Conservation (phyloP, 2,329 filamentous ascomycete species). For the Calonectria hongkongensis region DNA sequence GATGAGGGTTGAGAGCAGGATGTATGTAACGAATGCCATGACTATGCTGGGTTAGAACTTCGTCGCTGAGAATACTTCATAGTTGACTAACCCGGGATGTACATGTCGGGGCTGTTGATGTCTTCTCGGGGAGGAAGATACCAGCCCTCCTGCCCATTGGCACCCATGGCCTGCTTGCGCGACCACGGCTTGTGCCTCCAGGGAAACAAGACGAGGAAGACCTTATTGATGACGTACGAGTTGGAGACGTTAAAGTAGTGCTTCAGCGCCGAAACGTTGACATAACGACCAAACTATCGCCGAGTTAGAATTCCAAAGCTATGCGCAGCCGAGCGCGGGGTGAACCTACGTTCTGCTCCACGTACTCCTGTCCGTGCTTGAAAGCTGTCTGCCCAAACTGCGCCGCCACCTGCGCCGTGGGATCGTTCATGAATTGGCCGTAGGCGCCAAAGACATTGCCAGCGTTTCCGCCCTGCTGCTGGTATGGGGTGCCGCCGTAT, state of each 20-base stretch:
- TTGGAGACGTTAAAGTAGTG: constrained; percentile 99
- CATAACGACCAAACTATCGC: constrained; percentile 78
- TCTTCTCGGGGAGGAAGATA: constrained; percentile 96
- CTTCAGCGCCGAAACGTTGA: constrained; percentile 94
- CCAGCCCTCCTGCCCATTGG: constrained; percentile 81
- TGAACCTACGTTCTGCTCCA: constrained; percentile 90
- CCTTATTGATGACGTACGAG: constrained; percentile 94
- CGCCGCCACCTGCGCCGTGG: constrained; percentile 94
- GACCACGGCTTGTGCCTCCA: constrained; percentile 99
- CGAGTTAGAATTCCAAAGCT: constrained; percentile 39
- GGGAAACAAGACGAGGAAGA: constrained; percentile 94
- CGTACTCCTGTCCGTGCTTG: constrained; percentile 92
- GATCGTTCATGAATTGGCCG: constrained; percentile 96
- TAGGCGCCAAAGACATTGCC: constrained; percentile 82
- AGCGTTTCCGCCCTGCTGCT: constrained; percentile 74
- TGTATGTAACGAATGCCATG: constrained; percentile 98
- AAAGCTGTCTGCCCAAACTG: constrained; percentile 96
- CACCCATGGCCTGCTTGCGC: constrained; percentile 85
- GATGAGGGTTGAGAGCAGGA: constrained; percentile 92
- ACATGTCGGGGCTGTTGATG: constrained; percentile 99
- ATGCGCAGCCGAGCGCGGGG: not conserved
- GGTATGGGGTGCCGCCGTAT: constrained; percentile 83
- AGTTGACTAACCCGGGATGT: constrained; percentile 82
- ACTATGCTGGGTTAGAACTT: constrained; percentile 65
- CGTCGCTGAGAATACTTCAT: no score